Evolutionary conservation across 2,329 filamentous ascomycete species (phyloP), one percentile per base, ranked within the genome.

Genomic region (Claviceps digitariae): DNA sequence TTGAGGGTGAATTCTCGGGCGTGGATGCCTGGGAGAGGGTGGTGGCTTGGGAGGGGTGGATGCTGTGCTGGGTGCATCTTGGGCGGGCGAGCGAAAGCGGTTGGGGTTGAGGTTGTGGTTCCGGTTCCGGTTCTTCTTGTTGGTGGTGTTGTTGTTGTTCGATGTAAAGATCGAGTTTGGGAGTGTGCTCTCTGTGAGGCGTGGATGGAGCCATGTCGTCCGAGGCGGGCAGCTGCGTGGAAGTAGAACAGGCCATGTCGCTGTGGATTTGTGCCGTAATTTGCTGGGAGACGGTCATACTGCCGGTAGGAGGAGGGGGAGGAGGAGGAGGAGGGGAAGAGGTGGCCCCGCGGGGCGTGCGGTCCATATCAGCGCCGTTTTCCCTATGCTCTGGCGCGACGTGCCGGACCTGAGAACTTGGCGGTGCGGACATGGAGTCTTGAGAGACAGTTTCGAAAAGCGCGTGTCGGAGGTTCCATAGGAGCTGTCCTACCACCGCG

Each of bases 381-480:
- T 20, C 12, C 31, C 25, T 23, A 23, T 27, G 23, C 46, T 5
- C 44, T 40, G 36, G 17, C 23, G 20, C 10, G 13, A 2, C 17
- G 9, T 45, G 46, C 31, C 60, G 50, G 21, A 27, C 29, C 7
- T 15, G 48, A 1, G 40, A 52, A 7, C 17, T 38, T 5, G 36
- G 36, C 13, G 44, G n/a, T 21, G n/a, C n/a, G n/a, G 43, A n/a
- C 29, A 9, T n/a, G 43, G 36, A 15, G 15, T 62, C 61, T 0
- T 61, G 58, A 2, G 55, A 57, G 1, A 54, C 57, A 8, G 67
- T 64, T 3, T 52, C 63, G 55, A 65, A 68, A 53, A 82, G 73
- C 1, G 82, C 62, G 5, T 76, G 74, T 43, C 74, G 69, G 36
- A 84, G 62, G 54, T 84, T 84, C 51, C 73, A 77, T 46, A 83